Conservation (phyloP, 2,329 filamentous ascomycete species). For the Orbilia brochopaga region DNA sequence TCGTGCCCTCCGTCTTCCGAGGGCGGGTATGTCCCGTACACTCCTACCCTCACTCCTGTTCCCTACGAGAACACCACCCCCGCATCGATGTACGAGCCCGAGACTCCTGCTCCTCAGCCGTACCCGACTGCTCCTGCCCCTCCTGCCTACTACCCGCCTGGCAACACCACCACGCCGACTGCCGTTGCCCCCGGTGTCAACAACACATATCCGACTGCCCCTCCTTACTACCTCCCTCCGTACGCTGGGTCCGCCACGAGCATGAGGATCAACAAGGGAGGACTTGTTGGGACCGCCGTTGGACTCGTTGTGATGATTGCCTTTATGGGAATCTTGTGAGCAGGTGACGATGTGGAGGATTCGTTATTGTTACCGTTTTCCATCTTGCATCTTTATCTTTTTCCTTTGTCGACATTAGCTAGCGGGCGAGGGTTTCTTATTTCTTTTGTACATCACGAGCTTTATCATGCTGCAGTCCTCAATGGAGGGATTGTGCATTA, state of each 20-base stretch:
- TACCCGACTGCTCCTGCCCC: conserved; percentile 34
- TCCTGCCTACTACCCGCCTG: conserved; percentile 37
- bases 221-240: conserved; percentile 36
- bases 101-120: conserved; percentile 28
- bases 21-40: conserved; percentile 37
- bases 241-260: conserved; percentile 41
- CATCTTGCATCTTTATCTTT: background rate
- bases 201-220: conserved; percentile 26
- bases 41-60: conserved; percentile 41
- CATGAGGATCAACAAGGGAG: conserved; percentile 33
- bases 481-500: conserved; percentile 45
- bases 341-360: conserved; percentile 14
- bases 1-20: conserved; percentile 39
- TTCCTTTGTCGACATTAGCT: conserved; percentile 14
- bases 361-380: conserved; percentile 5
- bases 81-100: conserved; percentile 34
- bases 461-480: conserved; percentile 39
- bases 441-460: conserved; percentile 19
- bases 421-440: background rate
- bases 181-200: conserved; percentile 22
- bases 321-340: conserved; percentile 43
- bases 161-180: conserved; percentile 30
- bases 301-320: conserved; percentile 39
- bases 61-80: conserved; percentile 40
- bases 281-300: conserved; percentile 35